phyloP scores from a whole-genome alignment of 139 green algal genomes.

The Yamagishiella unicocca region DNA sequence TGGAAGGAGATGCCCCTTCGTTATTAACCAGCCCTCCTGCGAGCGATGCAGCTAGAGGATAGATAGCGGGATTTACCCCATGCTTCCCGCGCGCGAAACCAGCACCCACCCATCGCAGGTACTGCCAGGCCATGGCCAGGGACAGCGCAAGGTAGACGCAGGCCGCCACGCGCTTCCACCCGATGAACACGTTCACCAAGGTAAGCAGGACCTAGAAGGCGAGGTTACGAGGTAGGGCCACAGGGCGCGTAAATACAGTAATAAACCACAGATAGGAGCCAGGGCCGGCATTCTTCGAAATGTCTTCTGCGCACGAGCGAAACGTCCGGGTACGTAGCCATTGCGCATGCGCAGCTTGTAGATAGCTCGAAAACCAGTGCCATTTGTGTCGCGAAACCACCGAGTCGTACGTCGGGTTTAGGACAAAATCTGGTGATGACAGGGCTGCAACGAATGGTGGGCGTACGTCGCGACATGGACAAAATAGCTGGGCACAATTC shows the following conservation, averaged over 20 bases:
- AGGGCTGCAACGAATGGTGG: no score
- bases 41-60: no score
- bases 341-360: neutral
- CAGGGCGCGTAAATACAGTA: neutral
- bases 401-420: no score
- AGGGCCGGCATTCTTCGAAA: neutral
- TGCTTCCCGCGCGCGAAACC: no score
- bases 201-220: slow-evolving; percentile 12
- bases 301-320: neutral
- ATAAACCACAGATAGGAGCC: neutral
- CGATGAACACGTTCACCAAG: slow-evolving; percentile 27
- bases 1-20: neutral
- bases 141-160: neutral
- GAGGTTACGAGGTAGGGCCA: neutral
- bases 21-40: no score
- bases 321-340: neutral
- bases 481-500: no score
- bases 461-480: no score
- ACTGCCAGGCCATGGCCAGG: slow-evolving; percentile 2
- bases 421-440: no score
- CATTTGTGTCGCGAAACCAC: no score
- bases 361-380: neutral
- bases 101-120: slow-evolving; percentile 23
- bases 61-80: no score
- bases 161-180: slow-evolving; percentile 3